Base-by-base conservation (phyloP, 306 rosid genomes). In the Lagenaria siceraria region DNA sequence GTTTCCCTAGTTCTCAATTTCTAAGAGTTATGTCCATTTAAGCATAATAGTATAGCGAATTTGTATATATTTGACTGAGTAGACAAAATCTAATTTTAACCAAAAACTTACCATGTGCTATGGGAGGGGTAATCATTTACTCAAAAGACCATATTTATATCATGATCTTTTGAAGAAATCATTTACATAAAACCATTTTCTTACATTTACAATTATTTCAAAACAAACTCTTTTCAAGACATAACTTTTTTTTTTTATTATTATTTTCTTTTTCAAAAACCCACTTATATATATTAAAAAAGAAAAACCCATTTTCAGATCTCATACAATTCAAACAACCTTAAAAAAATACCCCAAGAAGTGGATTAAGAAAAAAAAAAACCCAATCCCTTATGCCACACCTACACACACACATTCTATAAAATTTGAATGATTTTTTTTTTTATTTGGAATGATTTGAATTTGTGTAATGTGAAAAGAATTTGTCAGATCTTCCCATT, bases 381-480 rank as follows among this genome's bases (percentile, higher is more conserved):
- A 25, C 9, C 36, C 36, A 61, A 62, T 29, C 21, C 42, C 69
- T 51, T 17, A 5, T 51, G 21, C 2, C 55, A 17, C 55, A 42
- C 46, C 10, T 9, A 24, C 49, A 38, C 31, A 63, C 78, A 72
- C 86, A 86, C 65, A 81, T 80, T 69, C 72, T 84, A 78, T 74
- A 46, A 64, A 68, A 4, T 59, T 38, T 62, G 43, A 14, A 10
- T n/a, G 18, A 21, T 18, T 36, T 17, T 36, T 64, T 61, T n/a
- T 65, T 56, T 42, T 9, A 36, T 21, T 69, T 69, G 58, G 82
- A 66, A 78, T 27, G n/a, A 77, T 64, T 58, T 31, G 60, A 78
- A 81, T 21, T 60, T 83, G 66, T 54, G 81, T 8, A 83, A 78
- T 73, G 80, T 84, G 71, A 75, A 81, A 76, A 77, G 80, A 85